phyloP scores from a whole-genome alignment of 768 basidiomycete species.

The Tylopilus cervinicoccineus region DNA sequence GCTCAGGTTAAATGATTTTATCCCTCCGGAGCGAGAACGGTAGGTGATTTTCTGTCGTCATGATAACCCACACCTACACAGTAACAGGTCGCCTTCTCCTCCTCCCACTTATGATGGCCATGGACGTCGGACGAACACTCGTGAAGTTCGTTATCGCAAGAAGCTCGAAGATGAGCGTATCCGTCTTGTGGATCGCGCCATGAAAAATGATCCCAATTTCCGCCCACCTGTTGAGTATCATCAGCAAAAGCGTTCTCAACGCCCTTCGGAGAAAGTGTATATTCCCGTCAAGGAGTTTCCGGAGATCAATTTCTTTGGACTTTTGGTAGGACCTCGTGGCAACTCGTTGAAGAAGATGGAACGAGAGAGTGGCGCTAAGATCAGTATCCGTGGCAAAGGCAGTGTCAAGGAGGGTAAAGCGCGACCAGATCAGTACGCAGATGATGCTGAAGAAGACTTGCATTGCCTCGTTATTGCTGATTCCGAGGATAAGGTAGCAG shows the following conservation, averaged over 20 bases:
- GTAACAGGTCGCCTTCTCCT: slow-evolving; percentile 82
- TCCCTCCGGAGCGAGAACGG: slow-evolving; percentile 95
- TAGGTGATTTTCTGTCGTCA: slow-evolving; percentile 21
- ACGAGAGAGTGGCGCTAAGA: slow-evolving; percentile 95
- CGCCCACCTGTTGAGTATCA: slow-evolving; percentile 96
- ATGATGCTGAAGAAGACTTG: slow-evolving; percentile 97
- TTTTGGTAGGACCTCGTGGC: slow-evolving; percentile 96
- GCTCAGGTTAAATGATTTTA: slow-evolving; percentile 87
- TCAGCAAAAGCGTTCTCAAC: slow-evolving; percentile 88
- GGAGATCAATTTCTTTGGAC: slow-evolving; percentile 99
- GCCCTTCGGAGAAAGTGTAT: slow-evolving; percentile 97
- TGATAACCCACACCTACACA: slow-evolving; percentile 11
- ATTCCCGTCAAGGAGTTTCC: slow-evolving; percentile 99
- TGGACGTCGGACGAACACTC: slow-evolving; percentile 96
- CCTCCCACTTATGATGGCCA: slow-evolving; percentile 97
- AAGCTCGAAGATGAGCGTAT: slow-evolving; percentile 92
- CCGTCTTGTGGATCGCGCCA: slow-evolving; percentile 88
- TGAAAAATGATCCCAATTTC: slow-evolving; percentile 98
- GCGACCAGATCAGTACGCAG: slow-evolving; percentile 88
- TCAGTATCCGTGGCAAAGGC: slow-evolving; percentile 96
- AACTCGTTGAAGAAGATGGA: slow-evolving; percentile 99
- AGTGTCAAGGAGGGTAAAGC: slow-evolving; percentile 99
- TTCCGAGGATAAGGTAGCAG: slow-evolving; percentile 83
- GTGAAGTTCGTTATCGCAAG: slow-evolving; percentile 97
- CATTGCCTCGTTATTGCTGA: slow-evolving; percentile 97